Conservation (phyloP, 1,284 basidiomycete genomes). For the Farysia itapuensis region DNA sequence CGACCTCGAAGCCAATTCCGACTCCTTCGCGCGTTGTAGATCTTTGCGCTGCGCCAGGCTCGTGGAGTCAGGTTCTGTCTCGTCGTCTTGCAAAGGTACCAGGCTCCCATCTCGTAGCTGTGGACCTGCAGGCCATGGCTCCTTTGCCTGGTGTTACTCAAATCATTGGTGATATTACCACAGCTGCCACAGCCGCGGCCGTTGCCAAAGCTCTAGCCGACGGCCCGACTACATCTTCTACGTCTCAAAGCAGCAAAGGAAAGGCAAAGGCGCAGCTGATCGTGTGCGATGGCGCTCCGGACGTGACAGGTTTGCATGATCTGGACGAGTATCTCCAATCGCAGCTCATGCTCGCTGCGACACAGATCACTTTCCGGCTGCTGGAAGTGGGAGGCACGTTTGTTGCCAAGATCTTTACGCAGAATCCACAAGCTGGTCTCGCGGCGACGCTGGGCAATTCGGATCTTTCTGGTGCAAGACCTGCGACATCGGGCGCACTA, state of each 20-base stretch:
- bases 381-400: slow-evolving; percentile 64
- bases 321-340: slow-evolving; percentile 67
- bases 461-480: slow-evolving; percentile 18
- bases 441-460: slow-evolving; percentile 18
- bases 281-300: slow-evolving; percentile 67
- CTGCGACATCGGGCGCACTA: slow-evolving; percentile 19
- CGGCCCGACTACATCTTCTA: slow-evolving; percentile 2
- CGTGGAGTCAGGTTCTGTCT: slow-evolving; percentile 61
- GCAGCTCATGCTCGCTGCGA: slow-evolving; percentile 65
- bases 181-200: slow-evolving; percentile 63
- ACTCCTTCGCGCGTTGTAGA: slow-evolving; percentile 63
- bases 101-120: slow-evolving; percentile 62
- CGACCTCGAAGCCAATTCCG: slow-evolving; percentile 1
- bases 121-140: slow-evolving; percentile 68
- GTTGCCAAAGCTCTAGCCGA: slow-evolving; percentile 63
- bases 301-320: slow-evolving; percentile 67
- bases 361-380: slow-evolving; percentile 65
- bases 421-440: slow-evolving; percentile 27
- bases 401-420: slow-evolving; percentile 66
- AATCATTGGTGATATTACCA: slow-evolving; percentile 66
- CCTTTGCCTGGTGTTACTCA: slow-evolving; percentile 64
- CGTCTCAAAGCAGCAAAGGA: not conserved
- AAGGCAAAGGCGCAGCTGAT: slow-evolving; percentile 64
- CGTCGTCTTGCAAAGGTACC: slow-evolving; percentile 49
- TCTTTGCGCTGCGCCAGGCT: slow-evolving; percentile 66